phyloP scores from a whole-genome alignment of 163 green algal genomes.

The Volvox carteri region DNA sequence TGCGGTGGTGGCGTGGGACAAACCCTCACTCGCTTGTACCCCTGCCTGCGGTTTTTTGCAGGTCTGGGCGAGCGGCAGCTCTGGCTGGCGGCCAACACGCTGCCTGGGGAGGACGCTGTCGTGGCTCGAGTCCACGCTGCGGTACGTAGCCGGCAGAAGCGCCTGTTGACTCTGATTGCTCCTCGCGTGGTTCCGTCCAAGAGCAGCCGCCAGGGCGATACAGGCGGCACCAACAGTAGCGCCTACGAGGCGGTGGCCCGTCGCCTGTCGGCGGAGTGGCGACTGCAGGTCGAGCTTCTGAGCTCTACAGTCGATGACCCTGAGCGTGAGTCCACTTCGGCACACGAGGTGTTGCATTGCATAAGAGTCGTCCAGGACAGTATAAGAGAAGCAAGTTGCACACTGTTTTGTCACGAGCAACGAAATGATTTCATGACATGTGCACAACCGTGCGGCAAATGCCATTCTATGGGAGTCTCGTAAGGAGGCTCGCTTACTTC shows the following conservation, averaged over 20 bases:
- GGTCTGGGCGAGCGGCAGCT: conserved; percentile 63
- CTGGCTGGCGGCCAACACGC: conserved; percentile 77
- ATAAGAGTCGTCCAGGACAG: too few species aligned
- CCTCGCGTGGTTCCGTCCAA: conserved; percentile 30
- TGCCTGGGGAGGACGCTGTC: conserved; percentile 69
- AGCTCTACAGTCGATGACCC: conserved; percentile 18
- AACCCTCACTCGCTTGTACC: too few species aligned
- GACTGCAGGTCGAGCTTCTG: conserved; percentile 56
- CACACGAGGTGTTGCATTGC: too few species aligned
- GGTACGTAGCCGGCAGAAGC: conserved; percentile 56
- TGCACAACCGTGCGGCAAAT: too few species aligned
- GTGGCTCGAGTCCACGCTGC: conserved; percentile 55
- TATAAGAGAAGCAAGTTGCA: too few species aligned
- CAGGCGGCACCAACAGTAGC: not conserved
- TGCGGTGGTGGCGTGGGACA: too few species aligned
- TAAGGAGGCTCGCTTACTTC: too few species aligned
- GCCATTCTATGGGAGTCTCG: too few species aligned
- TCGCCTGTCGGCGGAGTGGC: conserved; percentile 29
- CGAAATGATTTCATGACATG: too few species aligned
- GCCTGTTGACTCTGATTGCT: conserved; percentile 72
- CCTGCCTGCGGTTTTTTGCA: too few species aligned
- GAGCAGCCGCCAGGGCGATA: not conserved
- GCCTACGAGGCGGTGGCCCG: conserved; percentile 38
- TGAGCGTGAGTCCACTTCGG: conserved; percentile 24
- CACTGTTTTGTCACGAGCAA: too few species aligned